These are phyloP conservation scores for Vaccinium corymbosum DNA, from an alignment of 148 eudicot genomes.

Conservation along the genomic window DNA sequence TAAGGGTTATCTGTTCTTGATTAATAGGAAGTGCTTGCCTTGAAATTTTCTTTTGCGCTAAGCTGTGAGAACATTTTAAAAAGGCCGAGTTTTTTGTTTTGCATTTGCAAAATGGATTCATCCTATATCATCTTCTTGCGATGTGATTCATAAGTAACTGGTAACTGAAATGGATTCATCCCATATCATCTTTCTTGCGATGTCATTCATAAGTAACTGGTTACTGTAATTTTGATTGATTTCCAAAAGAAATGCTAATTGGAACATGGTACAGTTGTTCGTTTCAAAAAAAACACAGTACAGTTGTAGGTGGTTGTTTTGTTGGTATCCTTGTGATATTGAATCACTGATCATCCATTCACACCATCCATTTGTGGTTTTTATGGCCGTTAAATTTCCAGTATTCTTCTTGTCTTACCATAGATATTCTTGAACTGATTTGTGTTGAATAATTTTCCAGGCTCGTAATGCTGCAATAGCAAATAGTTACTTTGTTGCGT, in stretches of 20 bases:
- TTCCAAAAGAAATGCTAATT: background rate
- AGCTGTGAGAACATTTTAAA: background rate
- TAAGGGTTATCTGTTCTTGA: background rate
- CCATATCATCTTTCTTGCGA: no score
- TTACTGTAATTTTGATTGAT: background rate
- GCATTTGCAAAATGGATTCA: background rate
- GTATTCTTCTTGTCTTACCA: slow-evolving; percentile 3
- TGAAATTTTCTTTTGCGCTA: background rate
- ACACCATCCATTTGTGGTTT: background rate
- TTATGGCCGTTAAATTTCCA: background rate
- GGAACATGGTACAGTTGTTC: background rate
- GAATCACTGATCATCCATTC: slow-evolving; percentile 21
- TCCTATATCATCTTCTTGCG: no score
- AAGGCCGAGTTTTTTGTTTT: background rate
- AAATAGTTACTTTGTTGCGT: slow-evolving; percentile 87
- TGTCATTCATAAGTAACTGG: background rate
- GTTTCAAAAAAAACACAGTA: background rate
- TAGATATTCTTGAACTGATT: background rate
- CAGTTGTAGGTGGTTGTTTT: background rate
- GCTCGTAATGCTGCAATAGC: slow-evolving; percentile 98
- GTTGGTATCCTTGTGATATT: slow-evolving; percentile 5
- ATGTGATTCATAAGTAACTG: background rate
- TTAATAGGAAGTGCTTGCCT: background rate
- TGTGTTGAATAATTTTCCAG: slow-evolving; percentile 33
- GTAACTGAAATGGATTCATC: background rate